phyloP scores from a whole-genome alignment of 352 stramenopile genomes.

The Hyaloperonospora brassicae region DNA sequence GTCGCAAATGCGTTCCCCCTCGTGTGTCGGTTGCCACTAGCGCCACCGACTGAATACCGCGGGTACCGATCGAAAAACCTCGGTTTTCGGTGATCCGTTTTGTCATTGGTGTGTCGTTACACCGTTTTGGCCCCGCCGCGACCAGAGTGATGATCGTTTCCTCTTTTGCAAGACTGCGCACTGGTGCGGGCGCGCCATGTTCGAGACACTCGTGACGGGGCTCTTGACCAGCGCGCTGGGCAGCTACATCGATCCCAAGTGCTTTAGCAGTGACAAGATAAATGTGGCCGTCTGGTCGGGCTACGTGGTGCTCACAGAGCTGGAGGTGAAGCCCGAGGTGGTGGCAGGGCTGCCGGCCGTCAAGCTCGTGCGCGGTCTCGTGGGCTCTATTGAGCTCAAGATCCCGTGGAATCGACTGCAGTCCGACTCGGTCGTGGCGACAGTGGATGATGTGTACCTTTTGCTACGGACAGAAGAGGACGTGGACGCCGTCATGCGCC shows the following conservation, averaged over 20 bases:
- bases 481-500: conserved; percentile 62
- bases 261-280: conserved; percentile 86
- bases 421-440: conserved; percentile 82
- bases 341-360: conserved; percentile 54
- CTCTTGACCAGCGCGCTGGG: conserved; percentile 79
- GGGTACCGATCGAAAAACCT: conserved; percentile 18
- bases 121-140: background rate
- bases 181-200: conserved; percentile 36
- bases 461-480: conserved; percentile 74
- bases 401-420: conserved; percentile 86
- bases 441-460: conserved; percentile 81
- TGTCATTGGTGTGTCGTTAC: background rate
- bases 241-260: conserved; percentile 81
- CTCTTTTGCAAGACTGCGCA: background rate
- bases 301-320: conserved; percentile 73
- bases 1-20: conserved; percentile 7
- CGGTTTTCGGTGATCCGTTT: conserved; percentile 12
- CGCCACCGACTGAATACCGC: conserved; percentile 1
- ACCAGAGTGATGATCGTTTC: conserved; percentile 1
- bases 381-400: conserved; percentile 84
- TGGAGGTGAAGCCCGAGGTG: conserved; percentile 76
- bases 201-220: conserved; percentile 82
- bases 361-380: conserved; percentile 64
- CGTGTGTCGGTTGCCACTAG: conserved; percentile 19
- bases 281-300: conserved; percentile 83